Percentiles rank a stretch among this genome's conserved stretches.
Evolutionary conservation across 495 filamentous ascomycete genomes (phyloP).

Genomic region (Aspergillus sparsus): DNA sequence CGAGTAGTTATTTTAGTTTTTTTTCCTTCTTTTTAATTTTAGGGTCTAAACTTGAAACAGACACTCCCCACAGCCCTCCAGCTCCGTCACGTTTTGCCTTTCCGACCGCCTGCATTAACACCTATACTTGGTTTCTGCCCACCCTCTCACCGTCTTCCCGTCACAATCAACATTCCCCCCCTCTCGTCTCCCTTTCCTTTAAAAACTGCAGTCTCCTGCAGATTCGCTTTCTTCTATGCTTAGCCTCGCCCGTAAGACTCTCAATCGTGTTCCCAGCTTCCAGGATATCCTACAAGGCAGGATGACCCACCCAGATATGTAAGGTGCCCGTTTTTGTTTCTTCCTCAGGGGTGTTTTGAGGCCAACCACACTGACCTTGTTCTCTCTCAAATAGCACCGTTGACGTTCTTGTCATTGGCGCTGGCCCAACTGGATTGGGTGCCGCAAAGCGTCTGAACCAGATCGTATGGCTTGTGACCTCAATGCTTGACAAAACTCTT

Average conservation of each 20-base stretch:
- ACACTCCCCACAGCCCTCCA: constrained; percentile 24
- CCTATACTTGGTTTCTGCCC: constrained; percentile 22
- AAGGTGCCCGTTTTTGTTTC: constrained; percentile 27
- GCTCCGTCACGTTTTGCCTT: constrained; percentile 30
- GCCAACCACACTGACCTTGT: constrained; percentile 24
- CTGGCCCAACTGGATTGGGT: constrained; percentile 94
- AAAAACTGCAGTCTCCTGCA: constrained; percentile 37
- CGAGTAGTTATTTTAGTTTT: background rate
- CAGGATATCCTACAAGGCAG: constrained; percentile 61
- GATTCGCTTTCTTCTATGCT: constrained; percentile 49
- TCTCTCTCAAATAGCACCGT: constrained; percentile 63
- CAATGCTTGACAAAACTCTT: constrained; percentile 10
- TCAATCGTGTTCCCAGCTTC: constrained; percentile 60
- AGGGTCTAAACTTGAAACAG: constrained; percentile 46
- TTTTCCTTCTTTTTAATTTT: constrained; percentile 8
- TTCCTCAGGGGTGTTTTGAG: constrained; percentile 18
- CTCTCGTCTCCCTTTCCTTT: constrained; percentile 27
- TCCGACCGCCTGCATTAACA: constrained; percentile 21
- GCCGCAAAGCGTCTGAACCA: constrained; percentile 97
- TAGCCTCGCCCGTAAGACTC: constrained; percentile 52
- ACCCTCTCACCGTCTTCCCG: constrained; percentile 37
- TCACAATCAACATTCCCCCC: constrained; percentile 24
- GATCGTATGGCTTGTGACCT: constrained; percentile 62
- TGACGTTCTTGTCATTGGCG: constrained; percentile 97
- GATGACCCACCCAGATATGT: constrained; percentile 59